Base-by-base conservation (phyloP, 2,329 filamentous ascomycete genomes). In the Fusarium siculi region DNA sequence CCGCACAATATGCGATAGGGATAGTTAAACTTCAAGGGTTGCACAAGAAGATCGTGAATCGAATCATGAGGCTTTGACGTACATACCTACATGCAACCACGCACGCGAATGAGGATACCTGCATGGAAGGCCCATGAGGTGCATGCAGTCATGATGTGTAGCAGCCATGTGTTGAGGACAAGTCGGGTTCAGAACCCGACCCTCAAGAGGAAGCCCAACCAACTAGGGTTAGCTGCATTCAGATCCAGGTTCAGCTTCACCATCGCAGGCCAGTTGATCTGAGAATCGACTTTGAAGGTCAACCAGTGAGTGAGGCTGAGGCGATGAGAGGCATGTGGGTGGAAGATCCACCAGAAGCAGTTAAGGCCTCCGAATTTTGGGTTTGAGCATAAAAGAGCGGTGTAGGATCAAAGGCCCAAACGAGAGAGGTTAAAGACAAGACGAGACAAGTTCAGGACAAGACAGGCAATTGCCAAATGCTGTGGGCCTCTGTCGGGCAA, bases 61-160 rank as follows among this genome's bases (percentile, higher is more conserved):
- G 57, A 65, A 70, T 69, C 58, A 69, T 58, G 64, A 63, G 70
- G 56, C 62, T 60, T 65, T 72, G 56, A 69, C 63, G 56, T 70
- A 69, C 72, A 70, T 71, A 54, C 57, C 44, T 63, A 47, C 58
- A 74, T 76, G 67, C 66, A 76, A 74, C 61, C 63, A 72, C 44
- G 44, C 43, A 68, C 50, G 62, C 72, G 72, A 75, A 74, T 76
- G 67, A 78, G 73, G 67, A 74, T 56, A 59, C 68, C 55, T 75
- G 74, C 76, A 76, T 74, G 36, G 72, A 75, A 70, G n/a, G 77
- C 70, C 66, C 67, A 74, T 72, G 68, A 66, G 60, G 71, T 66
- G 73, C 73, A 78, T 76, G 76, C 68, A 78, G 67, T 66, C 69
- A 76, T 70, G 74, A 75, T 77, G 75, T 64, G 76, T 73, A 74